Evolutionary conservation across 371 early-diverging fungal species (phyloP), one percentile per base, ranked within the genome.

Genomic region (Massospora cicadina): DNA sequence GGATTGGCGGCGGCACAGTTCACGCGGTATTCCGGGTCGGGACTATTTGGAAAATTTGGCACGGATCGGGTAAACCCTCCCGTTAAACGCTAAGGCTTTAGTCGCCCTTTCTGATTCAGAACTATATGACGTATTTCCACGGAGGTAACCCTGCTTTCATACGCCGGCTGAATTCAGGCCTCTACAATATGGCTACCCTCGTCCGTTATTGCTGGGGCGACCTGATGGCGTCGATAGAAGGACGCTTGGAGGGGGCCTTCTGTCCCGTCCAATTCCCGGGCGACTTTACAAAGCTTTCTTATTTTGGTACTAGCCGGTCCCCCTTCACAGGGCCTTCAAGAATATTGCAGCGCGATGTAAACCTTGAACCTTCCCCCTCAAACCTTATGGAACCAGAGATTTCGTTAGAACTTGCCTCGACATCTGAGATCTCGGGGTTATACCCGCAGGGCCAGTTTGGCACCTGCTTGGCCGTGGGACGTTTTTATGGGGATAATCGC

Each of bases 31-130:
- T n/a, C 17, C 25, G 43, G 58, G 1, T n/a, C 26, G 10, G 29
- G 30, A 25, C 32, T 58, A 12, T 56, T 54, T 28, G 53, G 58
- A 21, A 3, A 63, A 54, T 56, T 63, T 57, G 58, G 30, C 58
- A 54, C 29, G 3, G 57, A 33, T 26, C 43, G 27, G 2, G 33
- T 58, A 55, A 58, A 53, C 43, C 13, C 57, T 55, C 24, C n/a
- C 32, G 17, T 1, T 13, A 33, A 29, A 3, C 13, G 28, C 27
- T n/a, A 23, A 65, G 27, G 43, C 58, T 29, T 31, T 57, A 77
- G 76, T 70, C 85, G 7, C 90, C 90, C 0, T 87, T 88, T 71
- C 69, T 93, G 62, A 76, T 80, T 0, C 86, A 90, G 65, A 75
- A 85, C 21, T 68, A 87, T 43, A 77, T 79, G 33, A 74, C 78